Base-by-base conservation (phyloP, 371 early-diverging fungal species). In the Dichotomocladium elegans region DNA sequence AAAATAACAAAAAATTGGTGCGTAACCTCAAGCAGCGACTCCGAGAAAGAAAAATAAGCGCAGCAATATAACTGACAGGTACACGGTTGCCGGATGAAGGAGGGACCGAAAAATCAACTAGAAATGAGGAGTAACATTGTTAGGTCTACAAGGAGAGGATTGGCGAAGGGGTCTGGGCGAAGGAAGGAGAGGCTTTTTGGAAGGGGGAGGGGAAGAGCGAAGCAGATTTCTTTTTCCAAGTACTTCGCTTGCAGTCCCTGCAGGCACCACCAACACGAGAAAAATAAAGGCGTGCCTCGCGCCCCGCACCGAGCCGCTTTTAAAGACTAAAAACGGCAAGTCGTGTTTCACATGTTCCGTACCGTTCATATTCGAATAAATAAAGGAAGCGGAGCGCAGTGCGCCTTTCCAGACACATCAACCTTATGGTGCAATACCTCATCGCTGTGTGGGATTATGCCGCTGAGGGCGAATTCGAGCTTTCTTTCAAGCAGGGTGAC, bases 401-500 rank as follows among this genome's bases (percentile, higher is more conserved):
- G 11, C 22, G 29, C 19, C 22, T 35, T 41, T 31, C 21, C 25
- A 40, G 3, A 24, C 21, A 19, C 43, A 41, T 29, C 47, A n/a
- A 11, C 37, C 42, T 51, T 33, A 76, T 76, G 76, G 61, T 61
- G 25, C 72, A 70, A 33, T 70, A 72, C 40, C 56, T 72, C 24
- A 61, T 66, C 41, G 76, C 76, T 24, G 55, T 64, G 15, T 76
- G 76, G 76, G 76, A 76, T 51, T 76, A 76, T 54, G 53, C 55
- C 17, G 72, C 76, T 47, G 70, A 70, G 37, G 76, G 72, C 9
- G 66, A 76, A 31, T 72, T 64, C 31, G 76, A 76, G 30, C 58
- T 76, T 11, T 72, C 76, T 9, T 76, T 76, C 34, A 67, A 62
- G 43, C 66, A 76, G 58, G 76, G 76, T 3, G 76, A 76, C 28